phyloP scores from a whole-genome alignment of 2,329 filamentous ascomycete genomes.

The Leptosphaerulina australis region DNA sequence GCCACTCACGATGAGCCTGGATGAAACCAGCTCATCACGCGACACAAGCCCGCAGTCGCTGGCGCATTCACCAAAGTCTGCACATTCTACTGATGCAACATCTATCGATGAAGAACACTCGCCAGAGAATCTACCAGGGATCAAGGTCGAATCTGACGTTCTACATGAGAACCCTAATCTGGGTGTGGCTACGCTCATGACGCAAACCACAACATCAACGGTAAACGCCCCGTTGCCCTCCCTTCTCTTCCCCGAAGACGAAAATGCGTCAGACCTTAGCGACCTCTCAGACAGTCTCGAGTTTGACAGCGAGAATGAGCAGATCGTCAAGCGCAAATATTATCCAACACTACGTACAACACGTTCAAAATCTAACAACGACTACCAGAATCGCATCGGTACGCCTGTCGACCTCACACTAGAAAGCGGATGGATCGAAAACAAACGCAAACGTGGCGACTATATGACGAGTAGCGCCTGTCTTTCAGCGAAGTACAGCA shows the following conservation, averaged over 20 bases:
- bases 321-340: constrained; percentile 47
- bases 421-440: constrained; percentile 36
- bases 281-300: constrained; percentile 48
- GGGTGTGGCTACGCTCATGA: constrained; percentile 40
- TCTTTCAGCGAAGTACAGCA: constrained; percentile 75
- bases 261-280: constrained; percentile 48
- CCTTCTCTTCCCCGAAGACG: constrained; percentile 36
- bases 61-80: constrained; percentile 43
- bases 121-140: constrained; percentile 18
- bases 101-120: constrained; percentile 45
- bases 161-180: constrained; percentile 32
- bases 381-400: constrained; percentile 33
- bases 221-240: constrained; percentile 39
- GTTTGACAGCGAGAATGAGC: constrained; percentile 46
- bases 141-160: constrained; percentile 32
- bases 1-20: constrained; percentile 35
- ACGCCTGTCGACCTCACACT: constrained; percentile 37
- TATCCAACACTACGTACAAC: constrained; percentile 40
- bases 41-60: constrained; percentile 40
- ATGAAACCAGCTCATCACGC: constrained; percentile 38
- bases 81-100: constrained; percentile 47
- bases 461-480: constrained; percentile 82
- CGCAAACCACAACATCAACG: constrained; percentile 35
- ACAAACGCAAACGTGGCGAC: constrained; percentile 52
- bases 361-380: constrained; percentile 44